Base-by-base conservation (phyloP, 2,329 filamentous ascomycete genomes). In the Onygena corvina region DNA sequence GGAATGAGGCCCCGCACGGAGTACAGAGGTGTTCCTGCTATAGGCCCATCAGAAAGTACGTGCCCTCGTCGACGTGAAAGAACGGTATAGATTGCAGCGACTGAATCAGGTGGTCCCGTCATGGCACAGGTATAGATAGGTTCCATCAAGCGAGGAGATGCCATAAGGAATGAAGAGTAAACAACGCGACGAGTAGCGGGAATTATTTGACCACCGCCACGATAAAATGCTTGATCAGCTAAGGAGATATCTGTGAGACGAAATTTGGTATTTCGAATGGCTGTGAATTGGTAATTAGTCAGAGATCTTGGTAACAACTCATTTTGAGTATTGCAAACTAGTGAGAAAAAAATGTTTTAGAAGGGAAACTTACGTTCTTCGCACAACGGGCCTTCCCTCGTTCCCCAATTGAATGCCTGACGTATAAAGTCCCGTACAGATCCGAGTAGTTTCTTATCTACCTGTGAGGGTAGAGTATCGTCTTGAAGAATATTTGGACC, bases 221-320 rank as follows among this genome's bases (percentile, higher is more conserved):
- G 81, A 74, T 88, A 94, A 62, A 98, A 96, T 47, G 90, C 84
- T 68, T 96, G 88, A 47, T 81, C 76, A 8, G 89, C 90, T 16
- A 98, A 76, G 35, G 84, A 75, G 48, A 94, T 80, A 63, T 96
- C 90, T 53, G 89, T 96, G 61, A 98, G 80, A 63, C 89, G 87
- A 76, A 98, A 98, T 64, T 94, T 95, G 58, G 87, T 87, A 68
- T 98, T 98, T 59, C 92, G 89, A 62, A 98, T 96, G 29, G 92
- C 84, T 36, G 16, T n/a, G 4, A 21, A 46, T n/a, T 20, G 3
- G 27, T 12, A 31, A 12, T 2, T 46, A 4, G 42, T 42, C 27
- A 40, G 18, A 50, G 52, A 53, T 47, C 51, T 25, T 21, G 2
- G n/a, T 11, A 44, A 52, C 40, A 55, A 47, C 50, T 56, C 48